Base-by-base conservation (phyloP, 208 protist species). In the Wallacemonas rigidus region DNA sequence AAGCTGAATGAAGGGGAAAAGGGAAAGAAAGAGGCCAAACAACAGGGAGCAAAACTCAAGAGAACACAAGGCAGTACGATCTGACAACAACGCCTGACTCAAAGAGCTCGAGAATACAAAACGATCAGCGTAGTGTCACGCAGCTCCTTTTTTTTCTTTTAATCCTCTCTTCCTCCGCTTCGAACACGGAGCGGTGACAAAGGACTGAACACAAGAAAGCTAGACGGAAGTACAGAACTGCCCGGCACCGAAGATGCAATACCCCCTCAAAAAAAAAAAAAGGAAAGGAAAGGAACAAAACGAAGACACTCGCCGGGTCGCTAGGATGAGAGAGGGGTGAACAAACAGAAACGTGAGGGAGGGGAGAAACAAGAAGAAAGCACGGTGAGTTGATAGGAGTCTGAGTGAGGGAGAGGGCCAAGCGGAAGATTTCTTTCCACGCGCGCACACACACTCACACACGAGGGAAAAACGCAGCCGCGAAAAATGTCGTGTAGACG, bases 321-420 rank as follows among this genome's bases (percentile, higher is more conserved):
- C 51, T 58, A 54, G 17, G 61, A 47, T 47, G 15, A 51, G 45
- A 55, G 47, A 55, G 41, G 44, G 67, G 36, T 54, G 63, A 54
- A 11, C 3, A 51, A 47, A 45, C 14, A 62, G n/a, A 62, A 39
- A 40, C 35, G 62, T 45, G 14, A 43, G 11, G 36, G 39, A 67
- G 64, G 43, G 35, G 38, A 57, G 71, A 57, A 2, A 69, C 15
- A 61, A 81, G 14, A 50, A 63, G 43, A 44, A 50, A 72, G 55
- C 8, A 53, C 53, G 7, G n/a, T 69, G 26, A 65, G 67, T 53
- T 48, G 38, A n/a, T 68, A 41, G 61, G 45, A 74, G 40, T 62
- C 40, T 67, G 64, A 79, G 38, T 36, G 26, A 50, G 17, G 15
- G 61, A 67, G 26, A 45, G 39, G 61, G 15, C 12, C 15, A 14